Percentiles rank a stretch among this genome's conserved stretches.
Conservation (phyloP, 176 grass and related monocot genomes). For the Raddia distichophylla region DNA sequence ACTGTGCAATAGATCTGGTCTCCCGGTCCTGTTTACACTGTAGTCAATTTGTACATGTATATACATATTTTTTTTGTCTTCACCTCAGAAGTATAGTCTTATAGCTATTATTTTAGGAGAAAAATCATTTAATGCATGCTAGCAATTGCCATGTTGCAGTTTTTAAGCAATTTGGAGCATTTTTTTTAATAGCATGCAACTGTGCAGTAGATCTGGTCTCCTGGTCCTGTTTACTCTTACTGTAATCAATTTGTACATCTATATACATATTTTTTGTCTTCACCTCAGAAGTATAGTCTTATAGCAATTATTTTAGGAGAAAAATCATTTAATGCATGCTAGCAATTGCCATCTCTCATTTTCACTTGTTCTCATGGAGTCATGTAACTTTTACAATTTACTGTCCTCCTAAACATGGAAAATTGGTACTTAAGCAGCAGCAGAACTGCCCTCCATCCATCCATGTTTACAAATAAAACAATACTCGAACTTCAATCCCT, state of each 20-base stretch:
- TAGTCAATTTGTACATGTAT: constrained; percentile 23
- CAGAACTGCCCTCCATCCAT: constrained; percentile 5
- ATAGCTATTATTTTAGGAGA: neutral
- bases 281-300: neutral
- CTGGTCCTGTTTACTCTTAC: constrained; percentile 32
- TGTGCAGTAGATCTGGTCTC: constrained; percentile 58
- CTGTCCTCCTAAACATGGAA: neutral
- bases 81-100: neutral
- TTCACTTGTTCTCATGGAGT: neutral
- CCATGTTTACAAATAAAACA: neutral
- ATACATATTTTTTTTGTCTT: constrained; percentile 10
- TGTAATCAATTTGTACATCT: constrained; percentile 26
- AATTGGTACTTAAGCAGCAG: neutral
- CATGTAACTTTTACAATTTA: constrained; percentile 6
- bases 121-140: neutral
- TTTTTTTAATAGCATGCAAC: constrained; percentile 42
- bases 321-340: neutral
- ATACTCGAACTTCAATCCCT: neutral
- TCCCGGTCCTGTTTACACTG: constrained; percentile 30
- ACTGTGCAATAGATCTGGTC: constrained; percentile 60
- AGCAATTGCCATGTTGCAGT: constrained; percentile 23
- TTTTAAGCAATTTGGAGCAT: constrained; percentile 29
- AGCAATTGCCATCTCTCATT: constrained; percentile 19
- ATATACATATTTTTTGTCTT: constrained; percentile 11
- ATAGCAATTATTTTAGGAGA: neutral